phyloP scores from a whole-genome alignment of 176 grass and related monocot species.

The Luzula sylvatica region DNA sequence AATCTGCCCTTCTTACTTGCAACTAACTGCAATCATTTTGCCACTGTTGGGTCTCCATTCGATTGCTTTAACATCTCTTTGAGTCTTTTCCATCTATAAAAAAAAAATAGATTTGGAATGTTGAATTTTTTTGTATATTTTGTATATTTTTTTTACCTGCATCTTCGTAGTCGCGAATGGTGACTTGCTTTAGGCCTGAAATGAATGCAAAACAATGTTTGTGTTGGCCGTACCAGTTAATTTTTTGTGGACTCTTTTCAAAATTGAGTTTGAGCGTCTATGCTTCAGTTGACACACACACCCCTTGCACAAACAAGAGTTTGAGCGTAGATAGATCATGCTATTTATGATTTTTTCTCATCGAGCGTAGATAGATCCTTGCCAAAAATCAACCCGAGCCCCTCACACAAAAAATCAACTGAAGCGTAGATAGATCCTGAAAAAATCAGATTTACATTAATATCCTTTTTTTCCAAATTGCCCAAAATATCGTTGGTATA shows the following conservation, averaged over 20 bases:
- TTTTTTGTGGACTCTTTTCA: conserved; percentile 60
- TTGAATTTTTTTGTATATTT: too few relatives aligned
- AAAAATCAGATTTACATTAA: conserved; percentile 45
- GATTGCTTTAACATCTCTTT: too few relatives aligned
- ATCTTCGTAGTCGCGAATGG: conserved; percentile 58
- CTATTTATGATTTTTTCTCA: too few relatives aligned
- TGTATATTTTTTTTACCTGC: conserved; percentile 39
- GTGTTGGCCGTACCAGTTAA: conserved; percentile 61
- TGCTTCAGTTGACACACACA: too few relatives aligned
- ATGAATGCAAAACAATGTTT: conserved; percentile 82
- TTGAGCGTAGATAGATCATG: conserved; percentile 1
- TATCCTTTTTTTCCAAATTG: conserved; percentile 24
- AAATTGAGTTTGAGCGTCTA: too few relatives aligned
- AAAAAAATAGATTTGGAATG: too few relatives aligned
- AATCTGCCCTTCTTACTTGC: too few relatives aligned
- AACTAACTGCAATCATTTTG: too few relatives aligned
- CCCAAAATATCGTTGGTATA: conserved; percentile 66
- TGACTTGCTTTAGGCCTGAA: conserved; percentile 62
- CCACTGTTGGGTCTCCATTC: too few relatives aligned
- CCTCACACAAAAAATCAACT: too few relatives aligned
- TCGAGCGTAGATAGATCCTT: neutral
- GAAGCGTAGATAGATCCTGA: conserved; percentile 41
- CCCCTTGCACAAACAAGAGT: conserved; percentile 52
- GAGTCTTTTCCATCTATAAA: too few relatives aligned
- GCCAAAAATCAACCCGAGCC: conserved; percentile 25